Percentiles rank a stretch among this genome's conserved stretches.
These are phyloP conservation scores for Ustilago lituana DNA, from an alignment of 1,284 basidiomycete species.

Conservation along the genomic window DNA sequence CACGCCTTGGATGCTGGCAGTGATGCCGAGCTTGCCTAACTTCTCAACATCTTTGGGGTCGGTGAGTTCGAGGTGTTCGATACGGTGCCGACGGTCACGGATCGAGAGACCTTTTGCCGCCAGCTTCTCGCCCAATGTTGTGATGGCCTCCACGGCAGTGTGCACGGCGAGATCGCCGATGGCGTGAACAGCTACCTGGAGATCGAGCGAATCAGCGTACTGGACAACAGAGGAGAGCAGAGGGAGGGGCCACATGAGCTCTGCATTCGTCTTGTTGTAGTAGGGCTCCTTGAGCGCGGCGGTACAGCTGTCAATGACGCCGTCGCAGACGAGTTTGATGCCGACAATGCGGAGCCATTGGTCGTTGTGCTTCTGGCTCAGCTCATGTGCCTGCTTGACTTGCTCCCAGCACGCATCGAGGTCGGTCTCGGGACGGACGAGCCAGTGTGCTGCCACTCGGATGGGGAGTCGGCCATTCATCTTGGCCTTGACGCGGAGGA, in stretches of 20 bases:
- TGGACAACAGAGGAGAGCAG: conserved; percentile 23
- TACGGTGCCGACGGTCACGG: conserved; percentile 41
- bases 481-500: conserved; percentile 26
- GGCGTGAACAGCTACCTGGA: conserved; percentile 46
- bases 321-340: conserved; percentile 48
- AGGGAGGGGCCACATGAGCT: conserved; percentile 38
- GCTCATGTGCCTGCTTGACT: conserved; percentile 29
- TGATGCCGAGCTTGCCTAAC: conserved; percentile 45
- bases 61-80: conserved; percentile 51
- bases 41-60: conserved; percentile 39
- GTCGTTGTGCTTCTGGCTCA: conserved; percentile 33
- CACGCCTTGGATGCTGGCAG: conserved; percentile 45
- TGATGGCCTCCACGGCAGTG: conserved; percentile 44
- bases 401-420: conserved; percentile 23
- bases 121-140: conserved; percentile 20
- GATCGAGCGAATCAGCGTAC: conserved; percentile 35
- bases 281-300: conserved; percentile 46
- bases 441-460: conserved; percentile 44
- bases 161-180: conserved; percentile 49
- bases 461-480: conserved; percentile 33
- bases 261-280: conserved; percentile 40
- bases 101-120: conserved; percentile 19
- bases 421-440: conserved; percentile 24
- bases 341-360: conserved; percentile 45
- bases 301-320: conserved; percentile 49